Base-by-base conservation (phyloP, 2,329 filamentous ascomycete genomes). In the Penicillium verrucosum region DNA sequence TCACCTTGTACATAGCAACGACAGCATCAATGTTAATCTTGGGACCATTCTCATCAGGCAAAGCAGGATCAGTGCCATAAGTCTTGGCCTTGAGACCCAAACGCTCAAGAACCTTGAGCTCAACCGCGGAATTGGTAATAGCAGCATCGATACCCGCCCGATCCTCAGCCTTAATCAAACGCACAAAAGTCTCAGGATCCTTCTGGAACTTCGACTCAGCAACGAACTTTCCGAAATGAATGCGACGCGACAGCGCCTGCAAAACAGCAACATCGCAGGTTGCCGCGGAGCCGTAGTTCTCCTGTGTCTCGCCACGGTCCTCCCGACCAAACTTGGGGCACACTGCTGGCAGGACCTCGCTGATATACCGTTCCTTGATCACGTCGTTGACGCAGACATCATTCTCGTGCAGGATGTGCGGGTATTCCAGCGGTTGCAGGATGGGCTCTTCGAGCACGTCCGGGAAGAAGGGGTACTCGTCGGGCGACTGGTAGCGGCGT, bases 141-240 rank as follows among this genome's bases (percentile, higher is more conserved):
- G 92, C 92, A 32, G 86, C 87, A 68, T 88, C 92, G 65, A 99
- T 93, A 2, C 88, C 93, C 54, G 86, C 79, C 6, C 89, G 82
- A 74, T 99, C 92, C 60, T 81, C 86, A 1, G 85, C 88, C 73
- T 87, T 86, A 77, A 99, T 97, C 75, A 97, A 76, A 60, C 80
- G 81, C 6, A 89, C 92, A 73, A 93, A 99, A 60, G 79, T 83
- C 66, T 92, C 90, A 30, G 86, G 83, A 65, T 97, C 90, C 45
- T 89, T 87, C 66, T 84, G 84, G 77, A 97, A 99, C 78, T 99
- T 99, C 58, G 88, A 87, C 81, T 99, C 94, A 42, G 94, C 94
- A 9, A 99, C 94, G 69, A 97, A 97, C 78, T 97, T 99, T 65
- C 94, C 94, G 78, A 96, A 99, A 76, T 99, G 94, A 65, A 99